Evolutionary conservation across 2,329 filamentous ascomycete genomes (phyloP).

Genomic region (Pseudogymnoascus sp.): DNA sequence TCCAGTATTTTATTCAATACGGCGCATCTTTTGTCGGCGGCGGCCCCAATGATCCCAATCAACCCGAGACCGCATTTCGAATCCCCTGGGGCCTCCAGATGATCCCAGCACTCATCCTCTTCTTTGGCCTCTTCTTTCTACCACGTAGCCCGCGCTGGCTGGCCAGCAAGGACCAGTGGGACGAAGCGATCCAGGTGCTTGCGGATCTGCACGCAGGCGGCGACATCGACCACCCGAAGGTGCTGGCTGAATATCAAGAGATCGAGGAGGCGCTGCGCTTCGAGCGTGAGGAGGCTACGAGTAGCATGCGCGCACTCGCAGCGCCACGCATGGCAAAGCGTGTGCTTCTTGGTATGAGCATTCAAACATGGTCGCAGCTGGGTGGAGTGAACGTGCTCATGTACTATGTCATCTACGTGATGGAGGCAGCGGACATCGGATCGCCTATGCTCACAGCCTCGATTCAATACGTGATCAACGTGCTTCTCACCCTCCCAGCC

Average conservation of each 20-base stretch:
- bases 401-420: constrained; percentile 67
- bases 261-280: constrained; percentile 69
- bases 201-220: constrained; percentile 52
- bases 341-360: constrained; percentile 62
- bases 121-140: constrained; percentile 52
- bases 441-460: constrained; percentile 56
- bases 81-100: constrained; percentile 57
- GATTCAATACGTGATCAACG: constrained; percentile 73
- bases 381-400: constrained; percentile 70
- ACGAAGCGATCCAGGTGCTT: constrained; percentile 53
- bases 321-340: constrained; percentile 64
- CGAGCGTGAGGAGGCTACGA: constrained; percentile 61
- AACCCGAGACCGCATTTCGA: constrained; percentile 47
- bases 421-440: constrained; percentile 55
- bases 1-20: constrained; percentile 61
- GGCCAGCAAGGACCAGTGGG: constrained; percentile 58
- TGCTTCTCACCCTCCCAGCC: constrained; percentile 67
- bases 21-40: constrained; percentile 49
- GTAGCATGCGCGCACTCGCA: constrained; percentile 64
- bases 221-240: constrained; percentile 48
- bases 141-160: constrained; percentile 63
- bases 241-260: constrained; percentile 56
- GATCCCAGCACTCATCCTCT: constrained; percentile 44
- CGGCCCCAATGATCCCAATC: constrained; percentile 41
- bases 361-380: constrained; percentile 68